A percentile compares a stretch with the other conserved stretches of the same genome.
These are phyloP conservation scores for Aspergillus fumigatiaffinis DNA, from an alignment of 2,329 filamentous ascomycete genomes.

Conservation along the genomic window DNA sequence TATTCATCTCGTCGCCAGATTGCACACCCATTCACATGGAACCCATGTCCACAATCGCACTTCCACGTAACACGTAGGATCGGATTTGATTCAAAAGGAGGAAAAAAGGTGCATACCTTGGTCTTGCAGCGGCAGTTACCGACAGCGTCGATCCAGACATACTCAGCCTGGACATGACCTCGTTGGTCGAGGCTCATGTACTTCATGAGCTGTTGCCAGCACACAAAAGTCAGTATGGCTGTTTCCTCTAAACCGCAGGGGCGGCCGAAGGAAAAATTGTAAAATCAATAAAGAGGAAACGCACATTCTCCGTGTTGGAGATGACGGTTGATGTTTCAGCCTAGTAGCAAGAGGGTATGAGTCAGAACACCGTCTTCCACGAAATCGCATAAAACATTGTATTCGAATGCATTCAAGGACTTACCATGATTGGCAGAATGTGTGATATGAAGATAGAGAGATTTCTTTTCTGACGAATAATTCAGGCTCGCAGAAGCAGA, in stretches of 20 bases:
- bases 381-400: constrained; percentile 4
- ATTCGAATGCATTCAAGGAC: neutral
- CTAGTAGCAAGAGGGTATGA: constrained; percentile 33
- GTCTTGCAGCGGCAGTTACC: constrained; percentile 91
- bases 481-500: neutral
- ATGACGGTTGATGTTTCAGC: constrained; percentile 39
- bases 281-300: constrained; percentile 31
- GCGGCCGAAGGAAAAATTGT: constrained; percentile 26
- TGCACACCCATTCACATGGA: neutral
- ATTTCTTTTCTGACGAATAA: neutral
- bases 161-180: constrained; percentile 86
- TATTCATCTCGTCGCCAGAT: neutral
- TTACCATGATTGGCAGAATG: constrained; percentile 5
- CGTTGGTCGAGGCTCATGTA: constrained; percentile 89
- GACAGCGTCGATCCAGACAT: constrained; percentile 87
- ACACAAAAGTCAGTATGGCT: constrained; percentile 39
- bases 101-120: constrained; percentile 64
- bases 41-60: neutral
- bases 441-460: constrained; percentile 2
- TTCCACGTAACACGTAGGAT: constrained; percentile 3
- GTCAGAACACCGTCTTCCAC: constrained; percentile 11
- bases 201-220: constrained; percentile 69
- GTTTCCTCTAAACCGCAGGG: constrained; percentile 25
- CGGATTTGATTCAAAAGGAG: neutral
- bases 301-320: constrained; percentile 47